Conservation (phyloP, 768 basidiomycete species). For the Tulasnella sp. region DNA sequence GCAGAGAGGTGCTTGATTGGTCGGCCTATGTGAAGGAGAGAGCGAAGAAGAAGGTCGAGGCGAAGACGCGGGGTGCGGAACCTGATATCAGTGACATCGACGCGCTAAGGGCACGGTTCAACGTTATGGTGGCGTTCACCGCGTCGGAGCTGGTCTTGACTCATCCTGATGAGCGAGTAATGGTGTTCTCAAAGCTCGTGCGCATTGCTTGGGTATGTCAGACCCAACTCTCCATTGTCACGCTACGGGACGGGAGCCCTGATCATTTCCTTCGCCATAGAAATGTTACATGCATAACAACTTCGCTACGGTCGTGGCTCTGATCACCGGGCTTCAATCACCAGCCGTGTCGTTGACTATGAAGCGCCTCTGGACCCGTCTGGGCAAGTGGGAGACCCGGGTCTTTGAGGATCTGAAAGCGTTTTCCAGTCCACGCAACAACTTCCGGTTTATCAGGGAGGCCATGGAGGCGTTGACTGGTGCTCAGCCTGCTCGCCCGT, state of each 20-base stretch:
- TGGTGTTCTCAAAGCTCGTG: conserved; percentile 67
- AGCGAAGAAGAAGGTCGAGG: conserved; percentile 43
- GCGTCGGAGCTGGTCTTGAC: conserved; percentile 73
- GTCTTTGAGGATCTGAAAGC: conserved; percentile 60
- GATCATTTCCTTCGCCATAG: conserved; percentile 33
- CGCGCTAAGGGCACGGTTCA: conserved; percentile 70
- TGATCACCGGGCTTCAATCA: conserved; percentile 63
- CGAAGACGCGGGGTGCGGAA: conserved; percentile 9
- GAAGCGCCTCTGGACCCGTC: conserved; percentile 51
- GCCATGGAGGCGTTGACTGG: conserved; percentile 54
- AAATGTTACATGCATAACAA: conserved; percentile 71
- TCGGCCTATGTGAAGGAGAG: conserved; percentile 66
- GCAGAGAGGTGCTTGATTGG: conserved; percentile 70
- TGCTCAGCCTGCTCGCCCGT: conserved; percentile 37
- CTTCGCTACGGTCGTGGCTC: conserved; percentile 67
- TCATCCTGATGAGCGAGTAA: conserved; percentile 47
- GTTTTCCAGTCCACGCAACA: conserved; percentile 50
- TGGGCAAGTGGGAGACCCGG: conserved; percentile 59
- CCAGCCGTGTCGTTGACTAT: conserved; percentile 59
- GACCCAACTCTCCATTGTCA: neutral
- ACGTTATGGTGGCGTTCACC: conserved; percentile 71
- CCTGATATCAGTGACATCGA: conserved; percentile 50
- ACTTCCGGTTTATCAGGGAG: conserved; percentile 65
- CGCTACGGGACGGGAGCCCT: neutral
- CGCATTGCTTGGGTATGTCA: conserved; percentile 69